Base-by-base conservation (phyloP, 2,329 filamentous ascomycete species). In the Colletotrichum australisinense region DNA sequence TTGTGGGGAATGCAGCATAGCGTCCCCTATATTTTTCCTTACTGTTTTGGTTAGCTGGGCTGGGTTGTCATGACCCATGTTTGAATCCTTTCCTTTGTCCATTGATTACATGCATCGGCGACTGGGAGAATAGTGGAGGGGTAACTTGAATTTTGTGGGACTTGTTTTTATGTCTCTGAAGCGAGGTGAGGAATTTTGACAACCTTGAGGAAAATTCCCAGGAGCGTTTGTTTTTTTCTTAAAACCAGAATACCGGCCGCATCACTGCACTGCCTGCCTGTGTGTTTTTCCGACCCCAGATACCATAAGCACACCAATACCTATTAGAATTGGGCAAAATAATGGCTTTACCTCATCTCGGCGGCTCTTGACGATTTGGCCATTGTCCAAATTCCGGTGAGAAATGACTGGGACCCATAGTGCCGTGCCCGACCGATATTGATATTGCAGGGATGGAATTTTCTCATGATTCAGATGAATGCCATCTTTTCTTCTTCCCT, bases 1-100 rank as follows among this genome's bases (percentile, higher is more conserved):
- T 86, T 26, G 79, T 85, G 55, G 84, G 81, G 46, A 85, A 83
- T 69, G 75, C 78, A 11, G 80, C 82, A 4, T 85, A 76, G 81
- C 12, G 28, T 9, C 69, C 55, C 55, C 55, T 35, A 19, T 22
- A 24, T 53, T 58, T 55, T 3, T 26, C 26, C 58, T 59, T 53
- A 53, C 19, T 32, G 46, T 52, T 19, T 56, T 28, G 49, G 28
- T 52, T 62, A 16, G 22, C 14, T 60, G 26, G 64, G 26, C 19
- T 60, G 46, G 62, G 35, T 30, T 22, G 53, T 55, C 42, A 22
- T 62, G 58, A 63, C 63, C 28, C 32, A 35, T 60, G 38, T 26
- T 28, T n/a, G 12, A 12, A 28, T 22, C 11, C n/a, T 56, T 32
- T 55, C 22, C 38, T 72, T 32, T 65, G 63, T 72, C 58, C n/a